phyloP scores from a whole-genome alignment of 805 yeast species.

The Metschnikowia arizonensis region DNA sequence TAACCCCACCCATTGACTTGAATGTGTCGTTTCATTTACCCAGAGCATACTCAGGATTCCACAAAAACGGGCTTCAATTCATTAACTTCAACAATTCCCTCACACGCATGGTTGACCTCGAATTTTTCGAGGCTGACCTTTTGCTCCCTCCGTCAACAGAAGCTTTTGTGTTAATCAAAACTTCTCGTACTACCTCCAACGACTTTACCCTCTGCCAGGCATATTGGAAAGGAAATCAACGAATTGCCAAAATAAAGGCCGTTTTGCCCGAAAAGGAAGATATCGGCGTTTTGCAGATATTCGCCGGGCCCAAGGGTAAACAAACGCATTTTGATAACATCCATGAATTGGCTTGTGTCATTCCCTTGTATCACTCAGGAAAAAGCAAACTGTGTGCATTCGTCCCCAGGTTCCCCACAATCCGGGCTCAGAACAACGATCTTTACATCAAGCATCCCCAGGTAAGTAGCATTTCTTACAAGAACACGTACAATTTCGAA shows the following conservation, averaged over 20 bases:
- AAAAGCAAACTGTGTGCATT: constrained; percentile 58
- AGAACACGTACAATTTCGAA: constrained; percentile 61
- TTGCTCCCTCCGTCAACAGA: constrained; percentile 70
- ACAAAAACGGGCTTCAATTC: constrained; percentile 54
- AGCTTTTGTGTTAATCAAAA: constrained; percentile 54
- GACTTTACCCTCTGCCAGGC: constrained; percentile 72
- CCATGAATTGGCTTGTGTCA: constrained; percentile 66
- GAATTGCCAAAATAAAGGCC: constrained; percentile 78
- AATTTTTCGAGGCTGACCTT: constrained; percentile 74
- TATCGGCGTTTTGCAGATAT: constrained; percentile 72
- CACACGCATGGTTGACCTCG: constrained; percentile 67
- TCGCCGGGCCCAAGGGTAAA: constrained; percentile 60
- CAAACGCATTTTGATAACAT: constrained; percentile 54
- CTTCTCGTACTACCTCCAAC: constrained; percentile 44
- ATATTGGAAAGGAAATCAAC: constrained; percentile 59
- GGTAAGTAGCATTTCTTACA: constrained; percentile 51
- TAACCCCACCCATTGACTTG: constrained; percentile 79
- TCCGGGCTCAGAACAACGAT: constrained; percentile 65
- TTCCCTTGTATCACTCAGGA: constrained; percentile 75
- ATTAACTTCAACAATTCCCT: constrained; percentile 70
- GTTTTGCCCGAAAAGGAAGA: constrained; percentile 64
- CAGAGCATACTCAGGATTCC: constrained; percentile 78
- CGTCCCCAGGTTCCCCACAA: constrained; percentile 69
- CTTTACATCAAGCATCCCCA: constrained; percentile 85
- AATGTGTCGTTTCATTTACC: constrained; percentile 78